Evolutionary conservation across 179 eudicot species (phyloP).

Genomic region (Carnegiea gigantea): DNA sequence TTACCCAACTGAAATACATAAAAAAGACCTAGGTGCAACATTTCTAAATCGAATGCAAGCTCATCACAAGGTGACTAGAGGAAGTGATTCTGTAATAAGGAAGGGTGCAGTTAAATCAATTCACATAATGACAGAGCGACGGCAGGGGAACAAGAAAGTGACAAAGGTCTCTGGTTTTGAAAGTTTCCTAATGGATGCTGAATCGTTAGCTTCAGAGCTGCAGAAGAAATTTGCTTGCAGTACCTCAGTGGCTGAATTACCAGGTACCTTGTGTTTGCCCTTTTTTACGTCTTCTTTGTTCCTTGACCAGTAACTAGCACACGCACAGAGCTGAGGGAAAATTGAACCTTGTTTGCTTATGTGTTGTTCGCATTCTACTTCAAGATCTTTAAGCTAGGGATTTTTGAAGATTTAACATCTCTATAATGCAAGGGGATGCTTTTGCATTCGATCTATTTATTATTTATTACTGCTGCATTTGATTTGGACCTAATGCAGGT

Average conservation of each 20-base stretch:
- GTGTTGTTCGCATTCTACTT: no score
- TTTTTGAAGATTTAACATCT: neutral
- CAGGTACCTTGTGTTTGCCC: slow-evolving; percentile 26
- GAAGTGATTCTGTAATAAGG: slow-evolving; percentile 64
- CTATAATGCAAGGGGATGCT: neutral
- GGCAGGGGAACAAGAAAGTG: slow-evolving; percentile 96
- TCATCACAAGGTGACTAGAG: slow-evolving; percentile 82
- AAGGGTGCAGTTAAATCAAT: slow-evolving; percentile 81
- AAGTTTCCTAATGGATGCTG: slow-evolving; percentile 81
- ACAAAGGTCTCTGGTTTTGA: slow-evolving; percentile 92
- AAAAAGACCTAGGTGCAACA: slow-evolving; percentile 71
- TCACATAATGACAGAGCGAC: slow-evolving; percentile 85
- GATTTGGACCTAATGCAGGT: slow-evolving; percentile 41
- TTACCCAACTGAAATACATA: slow-evolving; percentile 94
- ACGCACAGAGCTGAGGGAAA: no score
- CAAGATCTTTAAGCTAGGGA: neutral
- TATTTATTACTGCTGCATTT: slow-evolving; percentile 6
- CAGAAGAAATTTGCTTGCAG: slow-evolving; percentile 99
- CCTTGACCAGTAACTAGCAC: neutral
- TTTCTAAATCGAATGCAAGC: slow-evolving; percentile 92
- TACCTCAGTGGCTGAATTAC: slow-evolving; percentile 74
- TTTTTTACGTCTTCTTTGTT: slow-evolving; percentile 3
- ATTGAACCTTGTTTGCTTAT: no score
- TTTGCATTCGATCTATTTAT: neutral
- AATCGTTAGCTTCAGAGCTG: slow-evolving; percentile 81